Evolutionary conservation across 192 early-diverging fungal genomes (phyloP).

Genomic region (Lobosporangium transversale): DNA sequence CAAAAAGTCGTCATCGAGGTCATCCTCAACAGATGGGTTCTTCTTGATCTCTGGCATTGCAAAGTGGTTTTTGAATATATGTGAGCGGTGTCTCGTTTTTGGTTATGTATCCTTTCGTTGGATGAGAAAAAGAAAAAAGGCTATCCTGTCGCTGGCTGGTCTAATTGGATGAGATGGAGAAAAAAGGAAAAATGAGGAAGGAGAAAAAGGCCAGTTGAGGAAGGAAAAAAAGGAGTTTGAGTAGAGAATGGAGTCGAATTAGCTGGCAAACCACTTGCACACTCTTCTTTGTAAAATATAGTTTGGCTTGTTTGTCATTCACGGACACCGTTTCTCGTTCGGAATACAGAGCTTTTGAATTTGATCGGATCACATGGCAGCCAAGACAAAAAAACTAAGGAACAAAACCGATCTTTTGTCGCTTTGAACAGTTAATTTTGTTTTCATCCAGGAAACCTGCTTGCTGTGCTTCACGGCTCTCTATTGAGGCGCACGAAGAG

Average conservation of each 20-base stretch:
- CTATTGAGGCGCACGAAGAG: no score
- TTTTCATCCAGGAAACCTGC: not conserved
- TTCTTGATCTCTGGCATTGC: slow-evolving; percentile 53
- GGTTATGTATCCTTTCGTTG: not conserved
- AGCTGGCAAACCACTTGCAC: no score
- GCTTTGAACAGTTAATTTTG: slow-evolving; percentile 13
- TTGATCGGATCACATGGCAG: slow-evolving; percentile 27
- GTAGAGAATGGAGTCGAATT: not conserved
- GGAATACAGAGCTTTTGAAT: not conserved
- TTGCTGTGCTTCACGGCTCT: not conserved
- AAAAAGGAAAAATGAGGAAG: not conserved
- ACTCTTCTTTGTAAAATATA: no score
- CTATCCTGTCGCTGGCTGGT: no score
- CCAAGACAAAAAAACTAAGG: not conserved
- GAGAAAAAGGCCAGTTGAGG: not conserved
- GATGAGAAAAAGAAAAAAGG: no score
- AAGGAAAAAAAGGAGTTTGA: not conserved
- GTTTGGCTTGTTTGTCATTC: no score
- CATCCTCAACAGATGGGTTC: slow-evolving; percentile 49
- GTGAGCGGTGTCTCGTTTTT: not conserved
- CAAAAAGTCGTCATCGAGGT: slow-evolving; percentile 52
- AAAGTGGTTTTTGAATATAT: not conserved
- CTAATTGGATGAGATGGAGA: slow-evolving; percentile 1
- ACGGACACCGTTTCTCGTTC: no score
- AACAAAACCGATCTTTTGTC: not conserved